Evolutionary conservation across 306 rosid genomes (phyloP).

Genomic region (Glycine latifolia): DNA sequence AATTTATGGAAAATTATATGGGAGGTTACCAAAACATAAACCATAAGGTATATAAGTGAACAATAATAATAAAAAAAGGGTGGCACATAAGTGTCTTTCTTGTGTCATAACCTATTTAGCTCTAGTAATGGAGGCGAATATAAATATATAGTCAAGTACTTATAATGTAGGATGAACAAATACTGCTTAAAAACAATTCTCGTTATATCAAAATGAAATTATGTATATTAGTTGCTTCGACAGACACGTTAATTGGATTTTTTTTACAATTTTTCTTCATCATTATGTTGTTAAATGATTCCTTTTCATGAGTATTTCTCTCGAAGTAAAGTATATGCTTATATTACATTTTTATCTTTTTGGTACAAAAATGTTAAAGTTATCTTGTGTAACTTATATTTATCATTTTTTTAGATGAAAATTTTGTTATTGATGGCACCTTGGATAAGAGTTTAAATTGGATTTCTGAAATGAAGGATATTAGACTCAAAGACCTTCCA

Average conservation of each 20-base stretch:
- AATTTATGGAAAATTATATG: too few relatives aligned
- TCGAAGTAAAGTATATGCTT: not conserved
- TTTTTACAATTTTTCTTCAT: not conserved
- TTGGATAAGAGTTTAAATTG: not conserved
- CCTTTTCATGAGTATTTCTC: not conserved
- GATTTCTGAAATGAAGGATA: not conserved
- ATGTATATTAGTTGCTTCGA: not conserved
- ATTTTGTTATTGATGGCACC: not conserved
- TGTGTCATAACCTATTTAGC: too few relatives aligned
- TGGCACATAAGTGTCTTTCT: too few relatives aligned
- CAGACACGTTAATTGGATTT: not conserved
- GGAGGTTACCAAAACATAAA: too few relatives aligned
- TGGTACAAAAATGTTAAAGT: not conserved
- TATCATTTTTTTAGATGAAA: conserved; percentile 28
- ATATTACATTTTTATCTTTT: too few relatives aligned
- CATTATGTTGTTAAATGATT: not conserved
- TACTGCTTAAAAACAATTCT: too few relatives aligned
- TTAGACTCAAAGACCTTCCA: conserved; percentile 35
- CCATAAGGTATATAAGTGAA: too few relatives aligned
- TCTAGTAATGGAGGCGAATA: too few relatives aligned
- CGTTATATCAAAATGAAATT: not conserved
- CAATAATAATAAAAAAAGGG: too few relatives aligned
- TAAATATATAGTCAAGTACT: too few relatives aligned
- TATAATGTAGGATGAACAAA: too few relatives aligned
- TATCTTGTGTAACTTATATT: not conserved